Base-by-base conservation (phyloP, 208 protist genomes). In the Leishmania lainsoni region DNA sequence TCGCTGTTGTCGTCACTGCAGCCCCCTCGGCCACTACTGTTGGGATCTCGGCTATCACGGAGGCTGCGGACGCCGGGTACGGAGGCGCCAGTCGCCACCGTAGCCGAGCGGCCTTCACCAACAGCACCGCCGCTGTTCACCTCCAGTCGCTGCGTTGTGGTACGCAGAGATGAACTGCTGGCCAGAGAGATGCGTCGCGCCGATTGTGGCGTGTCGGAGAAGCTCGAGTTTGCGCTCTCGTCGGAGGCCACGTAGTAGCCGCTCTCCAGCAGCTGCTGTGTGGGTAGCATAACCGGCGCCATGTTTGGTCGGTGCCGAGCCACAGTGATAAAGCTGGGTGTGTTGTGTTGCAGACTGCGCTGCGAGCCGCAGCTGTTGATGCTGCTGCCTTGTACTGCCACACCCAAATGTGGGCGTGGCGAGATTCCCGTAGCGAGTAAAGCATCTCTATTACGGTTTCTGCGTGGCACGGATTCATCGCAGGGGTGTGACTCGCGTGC, bases 211-310 rank as follows among this genome's bases (percentile, higher is more conserved):
- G 79, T 87, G 56, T 86, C 80, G 45, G 87, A 86, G 65, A 93
- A 93, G 78, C 91, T 95, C 45, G 89, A 93, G 83, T 95, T 95
- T 2, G 63, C 83, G 70, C 83, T 87, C 59, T 76, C 76, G 29
- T 84, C 79, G 20, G 79, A 81, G 17, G 71, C 76, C 5, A 84
- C 1, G 77, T 87, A 87, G 73, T 82, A 84, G 52, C 80, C 80
- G 29, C 80, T 75, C 12, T 84, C 84, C 26, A 84, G 75, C 29
- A 84, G 63, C 58, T 83, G 78, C 75, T 86, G 78, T 22, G 72
- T 49, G 0, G 77, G 75, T 12, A 79, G 77, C 39, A 78, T 54
- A 56, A 52, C 52, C 32, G 39, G 5, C 26, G 71, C 76, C 29
- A 52, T 42, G 35, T 59, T 61, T 2, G 45, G 77, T 17, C 77